These are phyloP conservation scores for Suillus subalutaceus DNA, from an alignment of 768 basidiomycete species.

Conservation along the genomic window DNA sequence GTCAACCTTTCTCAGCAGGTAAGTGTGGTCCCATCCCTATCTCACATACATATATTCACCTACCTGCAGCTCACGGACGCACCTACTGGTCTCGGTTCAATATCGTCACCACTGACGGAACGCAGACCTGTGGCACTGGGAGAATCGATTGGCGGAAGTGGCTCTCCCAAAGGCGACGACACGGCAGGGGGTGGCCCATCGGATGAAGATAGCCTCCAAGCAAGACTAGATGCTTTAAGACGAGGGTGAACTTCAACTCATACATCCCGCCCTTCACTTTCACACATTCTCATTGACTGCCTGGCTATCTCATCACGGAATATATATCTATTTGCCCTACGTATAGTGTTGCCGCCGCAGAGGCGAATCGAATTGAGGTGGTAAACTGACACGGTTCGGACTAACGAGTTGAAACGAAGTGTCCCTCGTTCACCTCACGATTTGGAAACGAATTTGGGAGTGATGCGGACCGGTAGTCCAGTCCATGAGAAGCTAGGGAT, in stretches of 20 bases:
- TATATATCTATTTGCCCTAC: constrained; percentile 10
- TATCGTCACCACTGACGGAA: constrained; percentile 62
- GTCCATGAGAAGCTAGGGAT: too few relatives aligned
- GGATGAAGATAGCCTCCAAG: constrained; percentile 94
- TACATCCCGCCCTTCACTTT: neutral
- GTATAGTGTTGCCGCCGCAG: neutral
- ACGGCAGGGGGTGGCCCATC: constrained; percentile 40
- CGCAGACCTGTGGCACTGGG: constrained; percentile 88
- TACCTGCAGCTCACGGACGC: constrained; percentile 74
- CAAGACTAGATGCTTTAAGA: constrained; percentile 87
- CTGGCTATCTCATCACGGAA: constrained; percentile 13
- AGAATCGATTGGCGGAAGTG: constrained; percentile 45
- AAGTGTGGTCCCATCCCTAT: constrained; percentile 17
- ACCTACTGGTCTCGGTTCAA: constrained; percentile 69
- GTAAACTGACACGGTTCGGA: too few relatives aligned
- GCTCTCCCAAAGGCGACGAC: constrained; percentile 37
- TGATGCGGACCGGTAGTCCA: too few relatives aligned
- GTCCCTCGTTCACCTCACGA: too few relatives aligned
- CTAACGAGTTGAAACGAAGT: too few relatives aligned
- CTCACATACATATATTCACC: constrained; percentile 16
- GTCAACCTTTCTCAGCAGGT: constrained; percentile 88
- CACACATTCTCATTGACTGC: constrained; percentile 9
- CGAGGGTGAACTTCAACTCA: constrained; percentile 48
- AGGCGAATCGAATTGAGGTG: too few relatives aligned
- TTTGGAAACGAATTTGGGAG: too few relatives aligned